phyloP scores from a whole-genome alignment of 2,329 filamentous ascomycete species.

The Verticillium nubilum region DNA sequence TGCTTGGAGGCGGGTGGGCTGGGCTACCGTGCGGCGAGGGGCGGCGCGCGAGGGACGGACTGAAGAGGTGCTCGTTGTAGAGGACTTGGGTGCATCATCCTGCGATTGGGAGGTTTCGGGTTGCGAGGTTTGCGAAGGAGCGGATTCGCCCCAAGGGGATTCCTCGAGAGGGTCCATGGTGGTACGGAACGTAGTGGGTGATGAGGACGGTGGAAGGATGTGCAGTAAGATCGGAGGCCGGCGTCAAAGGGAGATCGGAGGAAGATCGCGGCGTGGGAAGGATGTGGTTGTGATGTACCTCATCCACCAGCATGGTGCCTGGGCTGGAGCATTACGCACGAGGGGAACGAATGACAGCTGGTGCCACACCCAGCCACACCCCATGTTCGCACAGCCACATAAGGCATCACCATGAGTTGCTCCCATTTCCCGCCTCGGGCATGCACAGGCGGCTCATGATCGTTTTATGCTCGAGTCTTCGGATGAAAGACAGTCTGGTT shows the following conservation, averaged over 20 bases:
- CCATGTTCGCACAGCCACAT: background rate
- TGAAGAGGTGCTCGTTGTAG: conserved; percentile 19
- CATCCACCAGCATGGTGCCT: background rate
- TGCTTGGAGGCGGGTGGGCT: conserved; percentile 72
- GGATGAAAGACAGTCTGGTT: too few species aligned
- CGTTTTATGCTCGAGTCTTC: too few species aligned
- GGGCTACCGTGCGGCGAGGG: conserved; percentile 62
- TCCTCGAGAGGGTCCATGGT: conserved; percentile 44
- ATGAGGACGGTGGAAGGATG: background rate
- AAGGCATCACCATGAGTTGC: too few species aligned
- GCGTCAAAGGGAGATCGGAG: background rate
- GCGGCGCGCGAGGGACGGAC: conserved; percentile 38
- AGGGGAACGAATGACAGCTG: background rate
- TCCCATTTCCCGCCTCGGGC: too few species aligned
- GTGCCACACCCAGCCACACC: background rate
- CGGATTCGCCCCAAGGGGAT: conserved; percentile 48
- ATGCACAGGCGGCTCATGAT: too few species aligned
- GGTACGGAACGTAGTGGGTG: background rate
- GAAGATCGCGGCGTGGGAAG: background rate
- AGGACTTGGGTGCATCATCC: conserved; percentile 20
- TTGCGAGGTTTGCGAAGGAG: conserved; percentile 25
- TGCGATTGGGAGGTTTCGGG: conserved; percentile 24
- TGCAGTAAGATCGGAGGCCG: background rate
- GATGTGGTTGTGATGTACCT: background rate
- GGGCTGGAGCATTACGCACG: background rate